phyloP scores from a whole-genome alignment of 2,329 filamentous ascomycete genomes.

The Beauveria australis region DNA sequence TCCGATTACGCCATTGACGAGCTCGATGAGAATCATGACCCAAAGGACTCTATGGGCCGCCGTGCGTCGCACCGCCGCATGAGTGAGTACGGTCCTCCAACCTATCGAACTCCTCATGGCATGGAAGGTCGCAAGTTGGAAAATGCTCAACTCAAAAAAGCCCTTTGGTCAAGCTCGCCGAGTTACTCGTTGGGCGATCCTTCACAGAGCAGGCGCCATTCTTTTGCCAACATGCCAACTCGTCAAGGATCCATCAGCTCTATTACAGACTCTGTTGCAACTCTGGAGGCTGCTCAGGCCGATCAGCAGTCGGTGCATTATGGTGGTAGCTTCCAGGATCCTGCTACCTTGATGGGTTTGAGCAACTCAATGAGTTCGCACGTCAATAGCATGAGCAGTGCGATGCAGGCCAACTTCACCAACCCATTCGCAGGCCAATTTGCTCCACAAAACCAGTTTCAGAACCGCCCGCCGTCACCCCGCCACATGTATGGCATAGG shows the following conservation, averaged over 20 bases:
- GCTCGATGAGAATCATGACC: slow-evolving; percentile 53
- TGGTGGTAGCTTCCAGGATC: slow-evolving; percentile 30
- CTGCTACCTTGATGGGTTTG: slow-evolving; percentile 22
- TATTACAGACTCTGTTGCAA: slow-evolving; percentile 40
- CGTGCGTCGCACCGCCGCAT: slow-evolving; percentile 42
- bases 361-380: neutral
- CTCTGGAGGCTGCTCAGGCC: slow-evolving; percentile 37
- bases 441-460: slow-evolving; percentile 34
- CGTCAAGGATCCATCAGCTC: slow-evolving; percentile 57
- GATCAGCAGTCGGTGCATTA: slow-evolving; percentile 37
- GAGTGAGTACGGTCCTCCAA: slow-evolving; percentile 45
- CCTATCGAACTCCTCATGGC: slow-evolving; percentile 41
- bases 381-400: slow-evolving; percentile 17
- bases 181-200: slow-evolving; percentile 57
- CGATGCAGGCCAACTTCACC: slow-evolving; percentile 17
- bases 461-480: slow-evolving; percentile 49
- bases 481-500: slow-evolving; percentile 55
- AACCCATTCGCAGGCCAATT: slow-evolving; percentile 40
- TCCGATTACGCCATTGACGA: slow-evolving; percentile 68
- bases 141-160: slow-evolving; percentile 51
- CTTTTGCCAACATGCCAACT: slow-evolving; percentile 63
- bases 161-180: slow-evolving; percentile 64
- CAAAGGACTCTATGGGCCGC: slow-evolving; percentile 37
- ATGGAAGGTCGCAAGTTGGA: slow-evolving; percentile 55
- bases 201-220: slow-evolving; percentile 70